Conservation (phyloP, 768 basidiomycete species). For the Collybia sp. region DNA sequence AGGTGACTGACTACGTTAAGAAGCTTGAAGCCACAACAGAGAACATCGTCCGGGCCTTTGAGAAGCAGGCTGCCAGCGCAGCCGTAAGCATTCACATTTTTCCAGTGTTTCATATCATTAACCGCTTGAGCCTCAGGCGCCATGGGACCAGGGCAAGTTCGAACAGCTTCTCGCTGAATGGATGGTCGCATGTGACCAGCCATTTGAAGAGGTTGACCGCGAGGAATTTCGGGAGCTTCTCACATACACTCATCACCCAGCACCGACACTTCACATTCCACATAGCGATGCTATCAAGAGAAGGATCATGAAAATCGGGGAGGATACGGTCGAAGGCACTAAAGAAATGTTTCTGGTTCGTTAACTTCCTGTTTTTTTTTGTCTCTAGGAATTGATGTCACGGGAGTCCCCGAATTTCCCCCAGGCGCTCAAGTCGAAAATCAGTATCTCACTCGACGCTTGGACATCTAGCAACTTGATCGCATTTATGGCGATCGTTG, state of each 20-base stretch:
- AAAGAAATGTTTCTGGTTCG: conserved; percentile 12
- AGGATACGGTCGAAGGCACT: conserved; percentile 5
- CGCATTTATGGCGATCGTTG: conserved; percentile 19
- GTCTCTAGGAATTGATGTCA: too few relatives aligned
- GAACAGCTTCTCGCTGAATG: conserved; percentile 5
- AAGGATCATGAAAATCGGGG: conserved; percentile 12
- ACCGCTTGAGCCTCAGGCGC: conserved; percentile 1
- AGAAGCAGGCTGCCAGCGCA: conserved; percentile 7
- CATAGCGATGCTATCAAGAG: conserved; percentile 3
- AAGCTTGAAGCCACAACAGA: conserved; percentile 9
- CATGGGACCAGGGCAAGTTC: conserved; percentile 14
- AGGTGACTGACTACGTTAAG: conserved; percentile 2
- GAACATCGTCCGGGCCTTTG: conserved; percentile 14
- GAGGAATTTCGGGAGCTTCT: conserved; percentile 13
- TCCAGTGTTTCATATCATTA: neutral
- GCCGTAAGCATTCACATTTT: neutral
- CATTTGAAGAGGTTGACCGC: conserved; percentile 13
- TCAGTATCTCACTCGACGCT: conserved; percentile 15
- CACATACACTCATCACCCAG: conserved; percentile 8
- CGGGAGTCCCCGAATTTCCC: neutral
- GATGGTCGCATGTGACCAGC: conserved; percentile 12
- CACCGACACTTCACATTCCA: conserved; percentile 4
- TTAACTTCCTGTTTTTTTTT: conserved; percentile 1
- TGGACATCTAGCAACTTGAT: conserved; percentile 22
- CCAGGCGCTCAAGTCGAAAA: conserved; percentile 11